Evolutionary conservation across 108 stramenopile genomes (phyloP), one percentile per base, ranked within the genome.

Genomic region (Pseudonitzschia pungens): DNA sequence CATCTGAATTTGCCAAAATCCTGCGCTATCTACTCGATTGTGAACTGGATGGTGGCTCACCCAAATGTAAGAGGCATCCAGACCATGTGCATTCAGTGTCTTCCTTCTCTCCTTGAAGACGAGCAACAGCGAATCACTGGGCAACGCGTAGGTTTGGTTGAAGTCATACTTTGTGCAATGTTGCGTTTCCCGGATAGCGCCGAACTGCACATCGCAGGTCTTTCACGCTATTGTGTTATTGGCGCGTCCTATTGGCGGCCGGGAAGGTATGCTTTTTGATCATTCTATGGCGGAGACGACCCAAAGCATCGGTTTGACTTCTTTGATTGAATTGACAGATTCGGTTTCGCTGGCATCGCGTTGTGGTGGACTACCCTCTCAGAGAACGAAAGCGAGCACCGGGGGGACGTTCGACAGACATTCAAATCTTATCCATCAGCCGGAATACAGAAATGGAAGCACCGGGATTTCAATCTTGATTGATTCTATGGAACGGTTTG

Each of bases 251-350:
- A 83, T 93, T 40, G 95, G 95, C 7, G 92, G 95, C 40, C 75
- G 86, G 73, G 95, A 96, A 77, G 95, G 95, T 11, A 92, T 87
- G 90, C 86, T 96, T 3, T 90, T 93, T 56, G 88, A 90, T 79
- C 71, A 81, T 18, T 83, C 89, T 33, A 92, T 90, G 86, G 88
- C 89, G 31, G 89, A 86, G 36, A 48, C 9, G 8, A 67, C 66
- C 43, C 66, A 50, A 50, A 67, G 18, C 22, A 32, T 67, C 28
- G 66, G 44, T 28, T 22, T 67, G 33, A 62, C 60, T 1, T 62
- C 60, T 62, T n/a, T 14, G 14, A 33, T 62, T 29, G 41, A 62
- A 40, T 21, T 62, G 26, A 2, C 60, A 12, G 36, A 33, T 33
- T 33, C 60, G 36, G 29, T 41, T 48, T 44, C 66, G 9, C 21